Evolutionary conservation across 345 rosid genomes (phyloP).

Genomic region (Melaleuca quinquenervia): DNA sequence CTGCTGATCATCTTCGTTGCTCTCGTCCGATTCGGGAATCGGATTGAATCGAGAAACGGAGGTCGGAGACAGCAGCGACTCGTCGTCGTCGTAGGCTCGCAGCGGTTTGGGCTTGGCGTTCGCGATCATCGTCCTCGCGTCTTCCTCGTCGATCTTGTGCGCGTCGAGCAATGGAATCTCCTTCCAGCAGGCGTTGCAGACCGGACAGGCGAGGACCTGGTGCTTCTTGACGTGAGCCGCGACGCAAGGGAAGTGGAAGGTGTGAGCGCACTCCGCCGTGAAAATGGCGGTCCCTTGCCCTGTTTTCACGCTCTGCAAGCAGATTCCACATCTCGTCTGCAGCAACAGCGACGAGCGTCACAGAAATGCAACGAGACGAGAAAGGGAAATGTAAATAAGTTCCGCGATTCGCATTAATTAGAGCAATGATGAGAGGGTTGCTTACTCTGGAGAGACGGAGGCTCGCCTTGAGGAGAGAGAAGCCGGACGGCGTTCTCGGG

Average conservation of each 20-base stretch:
- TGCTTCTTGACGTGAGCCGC: conserved; percentile 33
- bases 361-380: neutral
- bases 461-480: conserved; percentile 57
- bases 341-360: neutral
- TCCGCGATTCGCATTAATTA: neutral
- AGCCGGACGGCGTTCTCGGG: conserved; percentile 63
- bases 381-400: neutral
- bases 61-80: conserved; percentile 47
- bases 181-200: conserved; percentile 61
- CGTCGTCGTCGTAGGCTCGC: conserved; percentile 75
- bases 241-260: conserved; percentile 73
- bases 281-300: conserved; percentile 77
- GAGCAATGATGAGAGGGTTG: too few species aligned
- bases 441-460: conserved; percentile 63
- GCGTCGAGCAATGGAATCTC: conserved; percentile 31
- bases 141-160: neutral
- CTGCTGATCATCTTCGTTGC: conserved; percentile 29
- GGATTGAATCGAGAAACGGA: conserved; percentile 48
- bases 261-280: conserved; percentile 82
- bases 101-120: conserved; percentile 10
- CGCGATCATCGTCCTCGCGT: neutral
- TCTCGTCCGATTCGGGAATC: conserved; percentile 72
- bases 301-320: conserved; percentile 49
- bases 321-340: conserved; percentile 74
- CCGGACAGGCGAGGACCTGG: conserved; percentile 49